A percentile compares a stretch with the other conserved stretches of the same genome.
phyloP scores from a whole-genome alignment of 345 rosid species.

The Diplotaxis tenuifolia region DNA sequence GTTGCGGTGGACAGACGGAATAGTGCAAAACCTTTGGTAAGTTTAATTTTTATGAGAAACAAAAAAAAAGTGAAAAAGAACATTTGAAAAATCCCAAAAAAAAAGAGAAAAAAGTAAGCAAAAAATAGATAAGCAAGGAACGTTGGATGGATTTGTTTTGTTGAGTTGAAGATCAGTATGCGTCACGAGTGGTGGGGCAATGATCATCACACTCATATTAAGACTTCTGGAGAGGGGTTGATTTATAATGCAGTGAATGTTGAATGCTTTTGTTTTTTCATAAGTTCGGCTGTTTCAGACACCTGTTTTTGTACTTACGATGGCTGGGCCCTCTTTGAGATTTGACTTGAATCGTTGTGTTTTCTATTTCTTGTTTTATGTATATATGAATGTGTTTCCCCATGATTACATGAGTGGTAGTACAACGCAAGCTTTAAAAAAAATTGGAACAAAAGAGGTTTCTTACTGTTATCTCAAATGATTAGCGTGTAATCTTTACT shows the following conservation, averaged over 20 bases:
- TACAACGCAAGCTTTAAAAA: not conserved
- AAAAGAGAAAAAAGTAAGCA: not conserved
- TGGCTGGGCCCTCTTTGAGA: not conserved
- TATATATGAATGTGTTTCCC: constrained; percentile 16
- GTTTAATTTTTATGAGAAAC: constrained; percentile 11
- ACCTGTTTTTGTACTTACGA: not conserved
- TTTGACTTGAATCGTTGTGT: constrained; percentile 17
- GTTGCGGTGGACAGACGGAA: constrained; percentile 19
- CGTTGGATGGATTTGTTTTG: constrained; percentile 14
- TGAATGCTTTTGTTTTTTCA: not conserved
- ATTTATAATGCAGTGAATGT: not conserved
- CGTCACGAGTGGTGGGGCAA: not conserved
- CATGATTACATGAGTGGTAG: not conserved
- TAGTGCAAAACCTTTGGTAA: constrained; percentile 28
- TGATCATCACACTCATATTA: constrained; percentile 18
- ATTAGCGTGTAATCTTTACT: not conserved
- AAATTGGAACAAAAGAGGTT: not conserved
- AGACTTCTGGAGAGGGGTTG: constrained; percentile 15
- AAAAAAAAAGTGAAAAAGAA: not conserved
- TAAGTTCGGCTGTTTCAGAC: constrained; percentile 20
- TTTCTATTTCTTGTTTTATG: not conserved
- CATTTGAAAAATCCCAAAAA: constrained; percentile 18
- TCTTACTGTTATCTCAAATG: not conserved
- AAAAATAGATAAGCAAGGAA: not conserved
- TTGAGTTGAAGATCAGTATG: constrained; percentile 10